Conservation (phyloP, 139 green algal species). For the Auxenochlorella protothecoides region DNA sequence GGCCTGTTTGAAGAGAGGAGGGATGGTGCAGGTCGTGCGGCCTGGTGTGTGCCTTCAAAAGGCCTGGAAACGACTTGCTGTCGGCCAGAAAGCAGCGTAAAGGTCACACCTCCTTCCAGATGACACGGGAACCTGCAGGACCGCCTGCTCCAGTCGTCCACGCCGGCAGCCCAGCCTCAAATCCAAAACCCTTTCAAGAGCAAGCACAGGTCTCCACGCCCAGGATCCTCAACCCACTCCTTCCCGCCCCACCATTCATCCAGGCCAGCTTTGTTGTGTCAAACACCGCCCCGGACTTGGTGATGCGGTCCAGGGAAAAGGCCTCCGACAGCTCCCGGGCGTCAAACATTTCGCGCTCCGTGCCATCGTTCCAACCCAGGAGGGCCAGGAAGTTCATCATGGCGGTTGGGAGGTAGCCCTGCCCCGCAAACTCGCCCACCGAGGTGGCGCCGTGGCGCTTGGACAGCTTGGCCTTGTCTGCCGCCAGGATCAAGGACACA, state of each 20-base stretch:
- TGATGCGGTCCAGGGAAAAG: slow-evolving; percentile 90
- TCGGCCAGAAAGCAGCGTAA: no score
- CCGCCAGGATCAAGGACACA: slow-evolving; percentile 93
- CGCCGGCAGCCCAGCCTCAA: no score
- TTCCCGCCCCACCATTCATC: slow-evolving; percentile 55
- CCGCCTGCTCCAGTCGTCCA: no score
- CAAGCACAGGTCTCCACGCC: background rate
- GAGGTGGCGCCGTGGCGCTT: slow-evolving; percentile 95
- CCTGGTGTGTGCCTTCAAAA: no score
- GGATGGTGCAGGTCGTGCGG: no score
- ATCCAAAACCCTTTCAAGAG: background rate
- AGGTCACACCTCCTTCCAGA: no score
- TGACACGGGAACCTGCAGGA: no score
- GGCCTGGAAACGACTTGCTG: no score
- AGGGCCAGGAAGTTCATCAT: slow-evolving; percentile 96
- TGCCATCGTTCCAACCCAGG: slow-evolving; percentile 98
- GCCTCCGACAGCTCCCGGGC: slow-evolving; percentile 29
- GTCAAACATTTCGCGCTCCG: slow-evolving; percentile 90
- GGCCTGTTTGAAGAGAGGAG: slow-evolving; percentile 36
- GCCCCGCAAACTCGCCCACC: slow-evolving; percentile 87
- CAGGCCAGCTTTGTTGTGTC: slow-evolving; percentile 84
- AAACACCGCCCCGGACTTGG: slow-evolving; percentile 90
- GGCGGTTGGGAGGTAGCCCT: slow-evolving; percentile 82
- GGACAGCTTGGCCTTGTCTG: slow-evolving; percentile 93
- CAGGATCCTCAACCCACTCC: background rate